Base-by-base conservation (phyloP, 2,329 filamentous ascomycete species). In the Mycosphaerella sp. region DNA sequence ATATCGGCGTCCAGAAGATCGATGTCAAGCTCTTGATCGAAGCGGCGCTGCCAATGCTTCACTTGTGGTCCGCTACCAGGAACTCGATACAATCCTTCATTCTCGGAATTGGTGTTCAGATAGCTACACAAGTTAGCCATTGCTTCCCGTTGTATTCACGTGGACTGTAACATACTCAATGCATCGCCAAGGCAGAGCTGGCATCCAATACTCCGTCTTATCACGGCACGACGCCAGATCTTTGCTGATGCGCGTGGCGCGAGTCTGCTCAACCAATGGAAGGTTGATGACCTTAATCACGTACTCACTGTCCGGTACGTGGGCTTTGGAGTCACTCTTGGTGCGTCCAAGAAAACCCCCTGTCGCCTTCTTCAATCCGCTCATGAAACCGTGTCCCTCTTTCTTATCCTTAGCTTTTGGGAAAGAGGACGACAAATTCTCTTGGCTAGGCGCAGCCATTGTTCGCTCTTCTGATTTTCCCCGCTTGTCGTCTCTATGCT, bases 141-240 rank as follows among this genome's bases (percentile, higher is more conserved):
- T 37, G 41, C 6, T 12, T 37, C 40, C 17, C 6, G 13, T 34
- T n/a, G 4, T 34, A n/a, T 12, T 34, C 10, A 34, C 13, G 10
- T 34, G 30, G 13, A n/a, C 10, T 12, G 13, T 10, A 34, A 73
- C 78, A 65, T 71, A 82, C 76, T 97, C 91, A 59, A 97, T 96
- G 52, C 89, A 94, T 57, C 91, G 80, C 86, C 91, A 96, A 0
- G 91, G 90, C 52, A 97, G 84, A 6, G 89, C 87, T 10, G 91
- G 91, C 90, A 97, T 95, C 91, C 91, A 97, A 66, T 94, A 97
- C 65, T 96, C 91, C 0, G 91, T 97, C 75, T 96, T 96, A 66
- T 97, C 91, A 56, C 85, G 81, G 8, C 90, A 95, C 54, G 87
- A 82, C 64, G 94, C 88, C 39, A 97, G 74, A 27, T 86, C 82